Evolutionary conservation across 2,329 filamentous ascomycete genomes (phyloP).

Genomic region (Sarocladium oryzae): DNA sequence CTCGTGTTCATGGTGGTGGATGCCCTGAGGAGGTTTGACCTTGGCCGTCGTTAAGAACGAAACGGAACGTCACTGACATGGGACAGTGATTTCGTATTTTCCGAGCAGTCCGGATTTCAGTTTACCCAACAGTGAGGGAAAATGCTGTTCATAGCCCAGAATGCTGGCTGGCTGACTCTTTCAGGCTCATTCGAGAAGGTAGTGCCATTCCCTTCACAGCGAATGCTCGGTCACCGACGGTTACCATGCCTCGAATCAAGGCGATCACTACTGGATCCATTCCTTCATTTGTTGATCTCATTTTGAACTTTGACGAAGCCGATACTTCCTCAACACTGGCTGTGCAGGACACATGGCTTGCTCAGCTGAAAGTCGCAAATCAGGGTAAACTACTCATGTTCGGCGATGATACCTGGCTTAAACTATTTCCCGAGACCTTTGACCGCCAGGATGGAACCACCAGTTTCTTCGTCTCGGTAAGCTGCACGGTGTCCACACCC

Average conservation of each 20-base stretch:
- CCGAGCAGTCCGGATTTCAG: slow-evolving; percentile 69
- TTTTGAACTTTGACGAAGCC: slow-evolving; percentile 91
- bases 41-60: neutral
- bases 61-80: neutral
- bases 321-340: slow-evolving; percentile 85
- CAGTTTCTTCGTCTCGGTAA: slow-evolving; percentile 95
- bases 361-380: slow-evolving; percentile 73
- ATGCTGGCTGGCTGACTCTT: too few relatives aligned
- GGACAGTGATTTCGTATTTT: slow-evolving; percentile 84
- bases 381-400: slow-evolving; percentile 83
- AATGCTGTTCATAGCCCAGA: neutral
- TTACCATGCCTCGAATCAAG: slow-evolving; percentile 97
- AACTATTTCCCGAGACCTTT: slow-evolving; percentile 88
- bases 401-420: slow-evolving; percentile 97
- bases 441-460: slow-evolving; percentile 84
- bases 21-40: slow-evolving; percentile 71
- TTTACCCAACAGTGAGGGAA: slow-evolving; percentile 74
- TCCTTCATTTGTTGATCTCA: slow-evolving; percentile 95
- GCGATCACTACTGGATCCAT: slow-evolving; percentile 96
- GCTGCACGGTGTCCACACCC: slow-evolving; percentile 22
- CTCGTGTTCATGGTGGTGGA: slow-evolving; percentile 98
- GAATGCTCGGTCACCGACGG: slow-evolving; percentile 91
- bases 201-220: slow-evolving; percentile 89
- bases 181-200: slow-evolving; percentile 75
- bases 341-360: slow-evolving; percentile 90